phyloP scores from a whole-genome alignment of 2,329 filamentous ascomycete genomes.

The Penicillium sp. region DNA sequence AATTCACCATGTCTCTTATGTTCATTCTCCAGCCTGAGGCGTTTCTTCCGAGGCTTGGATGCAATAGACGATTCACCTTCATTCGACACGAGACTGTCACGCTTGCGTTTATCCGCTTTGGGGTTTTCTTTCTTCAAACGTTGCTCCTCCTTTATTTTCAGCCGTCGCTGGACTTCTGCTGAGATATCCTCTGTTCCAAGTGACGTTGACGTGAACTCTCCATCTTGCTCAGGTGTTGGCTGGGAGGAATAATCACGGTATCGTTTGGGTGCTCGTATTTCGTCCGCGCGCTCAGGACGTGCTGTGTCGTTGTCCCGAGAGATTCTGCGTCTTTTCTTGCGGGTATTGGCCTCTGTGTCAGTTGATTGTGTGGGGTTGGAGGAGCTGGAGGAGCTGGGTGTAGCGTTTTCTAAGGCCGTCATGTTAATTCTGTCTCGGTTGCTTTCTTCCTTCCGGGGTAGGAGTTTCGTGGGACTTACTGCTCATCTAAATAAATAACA shows the following conservation, averaged over 20 bases:
- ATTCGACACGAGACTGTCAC: constrained; percentile 39
- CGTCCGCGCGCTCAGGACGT: neutral
- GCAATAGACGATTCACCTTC: constrained; percentile 22
- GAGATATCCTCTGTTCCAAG: constrained; percentile 48
- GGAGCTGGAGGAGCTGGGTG: neutral
- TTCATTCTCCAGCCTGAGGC: constrained; percentile 10
- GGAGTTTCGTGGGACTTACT: constrained; percentile 14
- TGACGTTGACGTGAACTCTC: constrained; percentile 29
- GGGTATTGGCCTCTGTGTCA: constrained; percentile 14
- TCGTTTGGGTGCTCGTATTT: constrained; percentile 16
- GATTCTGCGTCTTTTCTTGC: constrained; percentile 12
- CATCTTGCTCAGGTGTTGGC: constrained; percentile 22
- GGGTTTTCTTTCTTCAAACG: constrained; percentile 31
- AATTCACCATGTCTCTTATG: constrained; percentile 6
- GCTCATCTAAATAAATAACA: constrained; percentile 12
- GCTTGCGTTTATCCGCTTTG: constrained; percentile 42
- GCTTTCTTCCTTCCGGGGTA: neutral
- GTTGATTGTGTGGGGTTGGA: constrained; percentile 7
- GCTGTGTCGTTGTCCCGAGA: neutral
- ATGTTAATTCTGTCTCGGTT: neutral
- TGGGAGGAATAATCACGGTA: constrained; percentile 10
- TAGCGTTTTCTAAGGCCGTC: neutral
- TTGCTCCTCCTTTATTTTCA: constrained; percentile 45
- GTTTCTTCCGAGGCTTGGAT: constrained; percentile 26
- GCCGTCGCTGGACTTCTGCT: constrained; percentile 46